phyloP scores from a whole-genome alignment of 331 rosid genomes.

The Telfairia occidentalis region DNA sequence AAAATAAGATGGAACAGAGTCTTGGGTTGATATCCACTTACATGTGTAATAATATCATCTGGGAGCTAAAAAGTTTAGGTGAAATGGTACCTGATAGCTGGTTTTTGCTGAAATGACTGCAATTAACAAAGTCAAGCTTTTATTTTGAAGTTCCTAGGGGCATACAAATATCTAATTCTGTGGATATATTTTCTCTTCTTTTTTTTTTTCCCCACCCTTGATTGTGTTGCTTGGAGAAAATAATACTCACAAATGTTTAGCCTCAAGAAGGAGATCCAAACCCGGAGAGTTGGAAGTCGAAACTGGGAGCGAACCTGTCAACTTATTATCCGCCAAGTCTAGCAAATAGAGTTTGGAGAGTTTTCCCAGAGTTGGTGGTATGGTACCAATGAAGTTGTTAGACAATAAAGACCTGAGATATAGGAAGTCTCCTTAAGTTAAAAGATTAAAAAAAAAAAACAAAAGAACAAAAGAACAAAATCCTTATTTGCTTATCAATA shows the following conservation, averaged over 20 bases:
- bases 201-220: neutral
- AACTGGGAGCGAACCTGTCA: conserved; percentile 10
- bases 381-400: conserved; percentile 44
- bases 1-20: neutral
- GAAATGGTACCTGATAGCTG: conserved; percentile 65
- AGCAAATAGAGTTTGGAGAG: conserved; percentile 25
- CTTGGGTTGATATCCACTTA: conserved; percentile 28
- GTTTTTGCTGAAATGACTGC: conserved; percentile 83
- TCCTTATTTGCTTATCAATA: neutral
- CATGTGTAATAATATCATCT: conserved; percentile 59
- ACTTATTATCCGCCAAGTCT: conserved; percentile 25
- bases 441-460: neutral
- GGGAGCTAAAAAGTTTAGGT: conserved; percentile 44
- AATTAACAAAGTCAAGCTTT: conserved; percentile 9
- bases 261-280: conserved; percentile 56
- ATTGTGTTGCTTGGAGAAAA: neutral
- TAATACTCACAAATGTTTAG: conserved; percentile 69
- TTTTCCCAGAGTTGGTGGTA: conserved; percentile 41
- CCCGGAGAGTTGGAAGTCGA: conserved; percentile 41
- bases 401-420: conserved; percentile 25
- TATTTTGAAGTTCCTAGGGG: neutral
- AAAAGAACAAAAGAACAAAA: neutral
- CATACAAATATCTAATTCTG: neutral
- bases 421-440: neutral
- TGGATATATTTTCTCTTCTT: neutral